phyloP scores from a whole-genome alignment of 1,284 basidiomycete species.

The Puccinia hordei region DNA sequence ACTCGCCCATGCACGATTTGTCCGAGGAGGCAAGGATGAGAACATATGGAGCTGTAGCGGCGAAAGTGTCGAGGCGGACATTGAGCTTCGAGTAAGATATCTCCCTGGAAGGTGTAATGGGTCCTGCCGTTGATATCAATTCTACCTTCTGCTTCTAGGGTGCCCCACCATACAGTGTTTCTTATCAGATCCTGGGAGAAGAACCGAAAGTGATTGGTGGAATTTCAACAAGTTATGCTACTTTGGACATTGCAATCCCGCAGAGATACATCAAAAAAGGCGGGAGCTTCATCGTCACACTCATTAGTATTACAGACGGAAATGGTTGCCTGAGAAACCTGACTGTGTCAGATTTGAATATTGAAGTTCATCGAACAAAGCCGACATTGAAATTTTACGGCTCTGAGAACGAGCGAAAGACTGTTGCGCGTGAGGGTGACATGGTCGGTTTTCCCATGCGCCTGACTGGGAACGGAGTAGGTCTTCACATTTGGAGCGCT shows the following conservation, averaged over 20 bases:
- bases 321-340: slow-evolving; percentile 82
- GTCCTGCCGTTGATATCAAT: slow-evolving; percentile 5
- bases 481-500: slow-evolving; percentile 56
- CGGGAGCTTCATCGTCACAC: slow-evolving; percentile 37
- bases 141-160: slow-evolving; percentile 26
- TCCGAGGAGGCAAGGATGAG: slow-evolving; percentile 34
- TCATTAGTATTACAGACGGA: slow-evolving; percentile 74
- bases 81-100: slow-evolving; percentile 38
- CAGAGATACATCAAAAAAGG: slow-evolving; percentile 43
- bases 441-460: slow-evolving; percentile 73
- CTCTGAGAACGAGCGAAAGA: slow-evolving; percentile 64
- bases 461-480: slow-evolving; percentile 80
- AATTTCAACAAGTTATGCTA: slow-evolving; percentile 29
- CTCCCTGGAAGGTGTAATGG: background rate
- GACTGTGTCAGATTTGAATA: slow-evolving; percentile 75
- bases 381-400: slow-evolving; percentile 85
- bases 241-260: slow-evolving; percentile 44
- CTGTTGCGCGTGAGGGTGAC: slow-evolving; percentile 76
- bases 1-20: slow-evolving; percentile 42
- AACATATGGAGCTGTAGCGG: slow-evolving; percentile 48
- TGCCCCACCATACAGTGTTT: slow-evolving; percentile 47
- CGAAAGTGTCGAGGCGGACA: slow-evolving; percentile 43
- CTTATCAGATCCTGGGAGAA: slow-evolving; percentile 49
- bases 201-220: slow-evolving; percentile 28
- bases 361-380: slow-evolving; percentile 83